Base-by-base conservation (phyloP, 768 basidiomycete species). In the Filobasidium floriforme region DNA sequence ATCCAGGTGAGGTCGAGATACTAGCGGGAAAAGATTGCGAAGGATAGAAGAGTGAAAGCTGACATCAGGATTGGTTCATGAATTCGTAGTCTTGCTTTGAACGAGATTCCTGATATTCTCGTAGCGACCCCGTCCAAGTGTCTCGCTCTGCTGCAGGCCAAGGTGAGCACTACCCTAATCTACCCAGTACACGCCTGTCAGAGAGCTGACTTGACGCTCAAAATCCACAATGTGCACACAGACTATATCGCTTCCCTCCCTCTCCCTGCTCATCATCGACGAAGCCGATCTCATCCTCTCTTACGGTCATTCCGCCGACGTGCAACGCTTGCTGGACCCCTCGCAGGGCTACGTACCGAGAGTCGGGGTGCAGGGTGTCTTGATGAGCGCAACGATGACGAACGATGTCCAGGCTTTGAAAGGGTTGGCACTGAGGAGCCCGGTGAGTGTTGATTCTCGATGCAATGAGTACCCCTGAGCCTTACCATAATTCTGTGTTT, bases 331-430 rank as follows among this genome's bases (percentile, higher is more conserved):
- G 60, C 46, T 84, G 82, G 51, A 87, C 84, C 77, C 84, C 89
- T 37, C 91, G 88, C 62, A 88, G 86, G 69, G 72, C 7, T 73
- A 70, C 66, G 63, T 78, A 22, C 77, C 77, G 7, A 68, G 68
- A 62, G 65, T 78, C 12, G 76, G 85, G 88, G 67, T 90, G 85
- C 77, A 94, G 92, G 77, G 90, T 11, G 92, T 94, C 80, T 81
- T 99, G 41, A 96, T 98, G 91, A 92, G 89, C 74, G 94, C 96
- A 5, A 99, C 94, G 0, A 88, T 98, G 87, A 92, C 92, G 12
- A 89, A 92, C 72, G 96, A 98, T 71, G 91, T 99, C 3, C 90
- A 93, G 73, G 82, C 85, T 67, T 82, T 98, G 62, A 96, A 96
- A 77, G 90, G 92, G 5, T 82, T 97, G 43, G 83, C 88, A 6